phyloP scores from a whole-genome alignment of 805 yeast genomes.

The Spathaspora arborariae region DNA sequence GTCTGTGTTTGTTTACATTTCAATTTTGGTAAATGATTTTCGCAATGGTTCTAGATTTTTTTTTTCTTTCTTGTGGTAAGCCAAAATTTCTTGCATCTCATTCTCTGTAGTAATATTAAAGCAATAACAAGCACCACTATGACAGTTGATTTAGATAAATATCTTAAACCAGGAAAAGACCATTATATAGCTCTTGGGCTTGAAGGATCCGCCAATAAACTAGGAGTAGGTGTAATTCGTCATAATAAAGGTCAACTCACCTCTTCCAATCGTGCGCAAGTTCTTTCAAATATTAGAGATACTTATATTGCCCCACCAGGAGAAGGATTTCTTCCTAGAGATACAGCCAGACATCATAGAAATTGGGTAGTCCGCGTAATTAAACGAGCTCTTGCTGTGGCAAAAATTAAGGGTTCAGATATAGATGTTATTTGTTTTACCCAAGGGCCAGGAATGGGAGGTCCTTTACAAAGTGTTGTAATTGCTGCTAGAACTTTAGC shows the following conservation, averaged over 20 bases:
- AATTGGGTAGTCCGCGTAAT: constrained; percentile 88
- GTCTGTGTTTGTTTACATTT: not conserved
- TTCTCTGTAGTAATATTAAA: not conserved
- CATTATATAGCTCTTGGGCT: constrained; percentile 79
- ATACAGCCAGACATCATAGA: constrained; percentile 93
- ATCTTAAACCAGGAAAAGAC: constrained; percentile 38
- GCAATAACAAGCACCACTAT: constrained; percentile 5
- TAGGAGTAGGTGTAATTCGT: constrained; percentile 88
- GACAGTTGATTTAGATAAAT: constrained; percentile 47
- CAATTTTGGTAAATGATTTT: not conserved
- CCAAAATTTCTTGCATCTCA: not conserved
- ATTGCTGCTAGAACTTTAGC: constrained; percentile 86
- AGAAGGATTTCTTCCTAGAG: constrained; percentile 94
- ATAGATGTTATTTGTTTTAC: constrained; percentile 87
- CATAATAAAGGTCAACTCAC: constrained; percentile 63
- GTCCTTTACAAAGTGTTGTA: constrained; percentile 91
- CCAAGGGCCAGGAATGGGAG: constrained; percentile 99
- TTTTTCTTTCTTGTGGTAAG: not conserved
- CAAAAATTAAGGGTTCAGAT: constrained; percentile 48
- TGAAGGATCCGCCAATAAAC: constrained; percentile 96
- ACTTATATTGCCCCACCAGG: constrained; percentile 97
- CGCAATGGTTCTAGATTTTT: not conserved
- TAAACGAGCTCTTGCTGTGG: constrained; percentile 60
- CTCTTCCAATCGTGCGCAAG: constrained; percentile 59
- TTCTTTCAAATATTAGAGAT: constrained; percentile 87